Evolutionary conservation across 108 stramenopile genomes (phyloP), one percentile per base, ranked within the genome.

Genomic region (Craspedostauros australis): DNA sequence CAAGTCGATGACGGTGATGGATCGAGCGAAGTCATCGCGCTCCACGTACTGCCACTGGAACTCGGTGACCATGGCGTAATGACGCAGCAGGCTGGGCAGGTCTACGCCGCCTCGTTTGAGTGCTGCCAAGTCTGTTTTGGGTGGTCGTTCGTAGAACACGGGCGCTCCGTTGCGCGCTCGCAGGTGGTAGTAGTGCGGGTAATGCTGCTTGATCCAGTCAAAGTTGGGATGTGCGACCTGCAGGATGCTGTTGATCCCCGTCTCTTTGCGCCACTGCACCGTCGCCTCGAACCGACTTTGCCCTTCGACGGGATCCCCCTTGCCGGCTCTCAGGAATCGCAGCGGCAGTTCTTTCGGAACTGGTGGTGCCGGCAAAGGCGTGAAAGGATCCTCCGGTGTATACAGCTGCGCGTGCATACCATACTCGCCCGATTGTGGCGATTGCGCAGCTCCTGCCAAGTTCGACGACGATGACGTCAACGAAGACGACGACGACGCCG

Each of bases 61-160:
- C 58, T 89, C 87, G 2, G 73, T 76, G 5, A 80, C 61, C 67
- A 82, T 77, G 60, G 75, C 71, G 51, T 84, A 89, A 47, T 89
- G 83, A 9, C 67, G 73, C 5, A 89, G 47, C 31, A 89, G 38
- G 14, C 62, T 36, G 2, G 77, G 58, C 16, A 85, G 24, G 9
- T 29, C 40, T 6, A 89, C 46, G 1, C 81, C 81, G 8, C 72
- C 75, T 9, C 40, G 29, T 45, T 45, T 36, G 30, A 89, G 26
- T 7, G 77, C 83, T 46, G 64, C 50, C 19, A 89, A 36, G 47
- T 89, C 66, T 1, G 82, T 79, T 26, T 78, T 73, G 39, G 81
- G 68, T 26, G 87, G 87, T 36, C 57, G 48, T 52, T 89, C 87
- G 51, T 69, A 78, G 34, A 79, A 89, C 4, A 72, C 63, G 11